Evolutionary conservation across 352 stramenopile genomes (phyloP).

Genomic region (Phytopythium delawarense): DNA sequence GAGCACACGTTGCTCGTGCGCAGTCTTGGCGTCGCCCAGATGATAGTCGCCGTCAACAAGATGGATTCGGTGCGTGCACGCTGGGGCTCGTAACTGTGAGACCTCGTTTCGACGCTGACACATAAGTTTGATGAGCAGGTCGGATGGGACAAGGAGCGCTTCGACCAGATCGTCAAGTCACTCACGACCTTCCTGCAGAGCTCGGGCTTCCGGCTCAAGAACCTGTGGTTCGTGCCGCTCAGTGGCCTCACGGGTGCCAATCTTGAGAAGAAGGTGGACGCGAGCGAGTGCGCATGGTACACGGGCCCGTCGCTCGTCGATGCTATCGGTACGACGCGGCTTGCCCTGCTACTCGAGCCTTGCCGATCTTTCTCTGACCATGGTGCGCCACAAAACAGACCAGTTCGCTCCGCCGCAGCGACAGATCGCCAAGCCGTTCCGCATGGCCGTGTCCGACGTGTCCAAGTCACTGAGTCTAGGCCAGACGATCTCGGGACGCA

Average conservation of each 20-base stretch:
- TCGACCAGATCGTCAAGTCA: slow-evolving; percentile 71
- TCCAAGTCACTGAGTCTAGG: slow-evolving; percentile 84
- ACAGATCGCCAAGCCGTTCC: slow-evolving; percentile 81
- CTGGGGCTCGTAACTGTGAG: background rate
- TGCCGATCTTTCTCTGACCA: slow-evolving; percentile 7
- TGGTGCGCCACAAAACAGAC: slow-evolving; percentile 26
- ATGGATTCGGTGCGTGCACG: slow-evolving; percentile 86
- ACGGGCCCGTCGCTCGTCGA: slow-evolving; percentile 72
- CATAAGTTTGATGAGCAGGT: slow-evolving; percentile 8
- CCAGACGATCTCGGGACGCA: slow-evolving; percentile 76
- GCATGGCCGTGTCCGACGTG: slow-evolving; percentile 82
- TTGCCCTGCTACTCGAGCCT: background rate
- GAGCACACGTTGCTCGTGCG: slow-evolving; percentile 95
- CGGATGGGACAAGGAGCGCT: slow-evolving; percentile 75
- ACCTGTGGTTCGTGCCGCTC: slow-evolving; percentile 84
- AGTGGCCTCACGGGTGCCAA: slow-evolving; percentile 87
- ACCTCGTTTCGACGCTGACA: background rate
- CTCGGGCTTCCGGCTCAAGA: slow-evolving; percentile 74
- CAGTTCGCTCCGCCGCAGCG: slow-evolving; percentile 67
- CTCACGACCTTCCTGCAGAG: slow-evolving; percentile 72
- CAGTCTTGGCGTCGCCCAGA: slow-evolving; percentile 92
- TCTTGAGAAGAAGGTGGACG: slow-evolving; percentile 51
- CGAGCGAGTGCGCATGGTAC: slow-evolving; percentile 69
- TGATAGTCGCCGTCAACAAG: slow-evolving; percentile 98
- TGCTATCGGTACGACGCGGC: slow-evolving; percentile 48